Base-by-base conservation (phyloP, 164 flowering plant species). In the Malania oleifera region DNA sequence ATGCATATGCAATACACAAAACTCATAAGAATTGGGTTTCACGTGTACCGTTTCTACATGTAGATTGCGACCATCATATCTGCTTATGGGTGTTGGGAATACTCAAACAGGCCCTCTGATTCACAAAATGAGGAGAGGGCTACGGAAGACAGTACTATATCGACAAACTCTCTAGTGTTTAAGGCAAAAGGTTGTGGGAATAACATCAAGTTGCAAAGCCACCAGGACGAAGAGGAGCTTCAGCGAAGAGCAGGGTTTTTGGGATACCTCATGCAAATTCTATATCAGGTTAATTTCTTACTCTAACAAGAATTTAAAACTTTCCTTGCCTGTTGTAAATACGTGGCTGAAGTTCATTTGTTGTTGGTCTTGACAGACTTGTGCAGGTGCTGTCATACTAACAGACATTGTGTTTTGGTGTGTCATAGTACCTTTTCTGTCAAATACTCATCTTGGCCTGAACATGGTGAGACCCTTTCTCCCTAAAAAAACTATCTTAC, bases 371-470 rank as follows among this genome's bases (percentile, higher is more conserved):
- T 53, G 44, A 65, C 81, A 89, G 95, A 80, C 78, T 45, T 80
- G 84, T 77, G 95, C 82, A 66, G 98, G 96, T 35, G 96, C 96
- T 56, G 85, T 77, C 26, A 29, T 92, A 64, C 77, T 87, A 19
- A 89, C 96, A 37, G 98, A 92, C 67, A 51, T 89, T 20, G 87
- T 92, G 10, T 89, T 89, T 70, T 92, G 98, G 98, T 60, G 77
- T 59, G 44, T 92, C 14, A 68, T 85, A 15, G 75, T 87, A 51
- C 96, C 96, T 38, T 84, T 87, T 67, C 59, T 73, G 49, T 41
- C 76, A 24, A 64, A 62, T 38, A 70, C 67, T 5, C 68, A 65
- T 39, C 77, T 83, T 47, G 60, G 60, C 35, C 72, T 89, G 31
- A 77, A 74, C 59, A 50, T 67, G 77, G 96, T 83, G 61, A 73